Conservation (phyloP, 2,329 filamentous ascomycete genomes). For the Beauveria rudraprayagi region DNA sequence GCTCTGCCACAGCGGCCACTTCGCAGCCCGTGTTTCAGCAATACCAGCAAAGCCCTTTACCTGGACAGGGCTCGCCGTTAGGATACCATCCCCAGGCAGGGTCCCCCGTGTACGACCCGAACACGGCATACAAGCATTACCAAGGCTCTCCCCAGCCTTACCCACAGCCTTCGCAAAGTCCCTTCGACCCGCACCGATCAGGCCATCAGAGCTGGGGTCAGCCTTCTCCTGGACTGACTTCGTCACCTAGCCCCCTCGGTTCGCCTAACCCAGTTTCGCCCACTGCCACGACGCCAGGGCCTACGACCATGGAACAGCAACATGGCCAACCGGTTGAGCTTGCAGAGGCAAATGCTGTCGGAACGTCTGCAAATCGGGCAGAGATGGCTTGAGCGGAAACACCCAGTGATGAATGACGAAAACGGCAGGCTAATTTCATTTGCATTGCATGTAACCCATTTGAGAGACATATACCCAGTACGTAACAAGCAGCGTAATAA, state of each 20-base stretch:
- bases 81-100: background rate
- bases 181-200: background rate
- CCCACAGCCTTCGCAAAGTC: background rate
- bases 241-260: background rate
- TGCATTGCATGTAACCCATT: background rate
- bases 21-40: constrained; percentile 2
- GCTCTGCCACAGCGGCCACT: background rate
- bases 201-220: background rate
- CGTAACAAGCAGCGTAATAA: background rate
- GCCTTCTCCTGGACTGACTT: background rate
- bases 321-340: background rate
- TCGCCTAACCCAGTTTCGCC: background rate
- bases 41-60: background rate
- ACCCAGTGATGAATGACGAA: too few species aligned
- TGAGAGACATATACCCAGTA: background rate
- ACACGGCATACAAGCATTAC: background rate
- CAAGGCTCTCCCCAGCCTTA: background rate
- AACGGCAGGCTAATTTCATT: background rate
- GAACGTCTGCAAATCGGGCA: background rate
- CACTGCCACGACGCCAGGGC: background rate
- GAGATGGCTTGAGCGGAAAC: background rate
- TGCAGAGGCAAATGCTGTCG: background rate
- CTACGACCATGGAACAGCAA: background rate
- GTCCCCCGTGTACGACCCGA: constrained; percentile 1
- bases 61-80: background rate